Conservation (phyloP, 495 filamentous ascomycete species). For the Tuber indicum region DNA sequence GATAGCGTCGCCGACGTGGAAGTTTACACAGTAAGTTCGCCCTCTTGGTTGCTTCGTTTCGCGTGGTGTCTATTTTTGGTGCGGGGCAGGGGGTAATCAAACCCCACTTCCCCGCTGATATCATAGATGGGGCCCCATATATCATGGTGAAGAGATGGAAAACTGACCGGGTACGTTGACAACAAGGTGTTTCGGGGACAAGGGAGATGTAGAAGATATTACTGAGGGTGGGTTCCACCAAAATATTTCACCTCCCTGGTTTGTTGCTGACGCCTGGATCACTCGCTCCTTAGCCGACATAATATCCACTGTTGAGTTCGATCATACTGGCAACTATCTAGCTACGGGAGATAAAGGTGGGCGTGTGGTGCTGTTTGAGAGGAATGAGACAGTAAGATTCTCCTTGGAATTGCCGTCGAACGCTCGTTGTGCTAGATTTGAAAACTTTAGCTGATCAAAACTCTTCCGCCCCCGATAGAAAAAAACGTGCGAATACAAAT, state of each 20-base stretch:
- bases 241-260: not conserved
- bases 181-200: conserved; percentile 93
- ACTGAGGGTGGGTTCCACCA: conserved; percentile 74
- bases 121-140: conserved; percentile 4
- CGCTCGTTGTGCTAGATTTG: not conserved
- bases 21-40: conserved; percentile 95
- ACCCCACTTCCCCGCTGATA: conserved; percentile 35
- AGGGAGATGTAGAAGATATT: conserved; percentile 98
- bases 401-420: not conserved
- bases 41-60: conserved; percentile 22
- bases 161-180: conserved; percentile 23
- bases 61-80: conserved; percentile 33
- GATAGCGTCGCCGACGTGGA: conserved; percentile 90
- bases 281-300: conserved; percentile 72
- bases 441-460: conserved; percentile 9
- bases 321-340: conserved; percentile 96
- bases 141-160: not conserved
- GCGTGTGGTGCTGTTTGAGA: conserved; percentile 90
- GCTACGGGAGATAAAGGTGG: conserved; percentile 98
- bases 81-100: conserved; percentile 20
- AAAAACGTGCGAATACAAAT: conserved; percentile 99
- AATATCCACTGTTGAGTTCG: conserved; percentile 98
- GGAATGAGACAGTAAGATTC: conserved; percentile 83
- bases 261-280: not conserved
- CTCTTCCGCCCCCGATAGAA: conserved; percentile 54